These are phyloP conservation scores for Gynandropsis gynandra DNA, from an alignment of 345 rosid species.

Conservation along the genomic window DNA sequence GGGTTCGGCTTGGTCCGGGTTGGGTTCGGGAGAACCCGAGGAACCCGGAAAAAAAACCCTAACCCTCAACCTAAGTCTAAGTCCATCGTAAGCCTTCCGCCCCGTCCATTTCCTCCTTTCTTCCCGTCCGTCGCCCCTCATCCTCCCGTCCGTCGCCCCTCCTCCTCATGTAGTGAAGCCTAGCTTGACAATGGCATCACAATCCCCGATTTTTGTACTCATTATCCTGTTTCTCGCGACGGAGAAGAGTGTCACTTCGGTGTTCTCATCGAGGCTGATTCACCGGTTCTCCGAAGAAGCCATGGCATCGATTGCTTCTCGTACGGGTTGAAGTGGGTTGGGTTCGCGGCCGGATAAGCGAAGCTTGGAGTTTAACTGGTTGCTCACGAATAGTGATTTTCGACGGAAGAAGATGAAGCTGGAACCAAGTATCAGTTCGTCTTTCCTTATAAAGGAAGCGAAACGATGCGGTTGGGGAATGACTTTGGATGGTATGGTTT, in stretches of 20 bases:
- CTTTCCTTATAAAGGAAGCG: constrained; percentile 79
- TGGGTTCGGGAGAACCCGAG: no score
- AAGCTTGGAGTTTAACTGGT: constrained; percentile 48
- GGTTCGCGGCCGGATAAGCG: constrained; percentile 46
- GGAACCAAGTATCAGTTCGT: constrained; percentile 44
- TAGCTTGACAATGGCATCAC: constrained; percentile 28
- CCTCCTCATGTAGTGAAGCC: no score
- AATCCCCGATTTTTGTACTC: constrained; percentile 22
- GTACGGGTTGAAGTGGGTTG: constrained; percentile 14
- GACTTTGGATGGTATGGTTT: constrained; percentile 61
- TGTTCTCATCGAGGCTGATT: constrained; percentile 53
- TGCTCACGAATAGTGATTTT: constrained; percentile 45
- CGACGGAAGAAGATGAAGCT: constrained; percentile 74
- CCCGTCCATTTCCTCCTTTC: no score
- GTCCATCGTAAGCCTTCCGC: no score
- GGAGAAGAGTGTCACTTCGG: constrained; percentile 16
- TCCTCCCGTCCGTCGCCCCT: no score
- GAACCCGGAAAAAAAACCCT: no score
- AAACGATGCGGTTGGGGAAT: constrained; percentile 57
- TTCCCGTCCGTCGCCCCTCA: no score
- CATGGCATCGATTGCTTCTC: constrained; percentile 31
- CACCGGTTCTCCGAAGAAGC: constrained; percentile 80
- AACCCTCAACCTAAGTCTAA: no score
- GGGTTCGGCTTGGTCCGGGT: no score
- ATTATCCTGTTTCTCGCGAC: constrained; percentile 7